Base-by-base conservation (phyloP, 1,139 yeast species). In the Kluyveromyces marxianus region DNA sequence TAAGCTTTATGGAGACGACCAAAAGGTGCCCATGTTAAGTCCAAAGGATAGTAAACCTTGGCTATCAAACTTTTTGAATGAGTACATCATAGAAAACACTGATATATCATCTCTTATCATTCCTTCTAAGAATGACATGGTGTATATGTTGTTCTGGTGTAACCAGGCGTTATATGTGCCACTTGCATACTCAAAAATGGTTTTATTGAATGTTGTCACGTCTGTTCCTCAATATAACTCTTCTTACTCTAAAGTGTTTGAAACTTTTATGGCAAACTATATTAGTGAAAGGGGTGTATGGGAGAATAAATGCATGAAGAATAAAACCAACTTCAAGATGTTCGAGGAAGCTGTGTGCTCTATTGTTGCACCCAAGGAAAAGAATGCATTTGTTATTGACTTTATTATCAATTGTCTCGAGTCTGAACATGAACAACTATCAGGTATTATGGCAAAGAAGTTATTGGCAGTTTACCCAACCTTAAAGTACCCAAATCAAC, bases 31-130 rank as follows among this genome's bases (percentile, higher is more conserved):
- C 26, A 72, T 83, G 57, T 70, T 88, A 34, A 70, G 83, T 34
- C 83, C 89, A 42, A 76, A 77, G 45, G 95, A 87, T 59, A 79
- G 81, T 4, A 66, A 69, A 35, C 54, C 57, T 7, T 67, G 89
- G 59, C 53, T 79, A 27, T 64, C 68, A 2, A 62, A 70, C n/a
- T 63, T 85, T 39, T 56, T 69, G 41, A 65, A 69, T 7, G 76
- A 73, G 43, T 69, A 74, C 47, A 59, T 68, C 34, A 63, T 77
- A 48, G 84, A 79, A 52, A 63, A 65, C 38, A 60, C 66, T 25
- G 74, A 70, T 39, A 62, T 79, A 14, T 62, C 69, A 25, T 59
- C 60, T 10, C 51, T 68, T 26, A 49, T 79, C 27, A 64, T 63
- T 44, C 69, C 70, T 25, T 70, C 73, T 54, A 75, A 75, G 53